Base-by-base conservation (phyloP, 495 filamentous ascomycete genomes). In the Annulohypoxylon nitens region DNA sequence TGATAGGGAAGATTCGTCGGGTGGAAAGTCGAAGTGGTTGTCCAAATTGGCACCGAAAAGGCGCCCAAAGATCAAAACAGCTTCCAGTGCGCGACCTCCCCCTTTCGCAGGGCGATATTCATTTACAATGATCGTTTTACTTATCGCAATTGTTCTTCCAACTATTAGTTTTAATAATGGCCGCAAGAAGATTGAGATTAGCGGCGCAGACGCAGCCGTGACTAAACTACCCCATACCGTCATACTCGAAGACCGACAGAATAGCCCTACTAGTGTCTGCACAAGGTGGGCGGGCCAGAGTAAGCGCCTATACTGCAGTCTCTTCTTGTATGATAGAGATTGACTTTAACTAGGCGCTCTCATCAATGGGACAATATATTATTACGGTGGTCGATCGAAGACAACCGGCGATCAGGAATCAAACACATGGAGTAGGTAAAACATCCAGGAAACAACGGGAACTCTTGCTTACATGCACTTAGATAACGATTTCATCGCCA, bases 351-450 rank as follows among this genome's bases (percentile, higher is more conserved):
- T 45, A 85, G 83, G 77, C 37, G 85, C 90, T 18, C 70, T 89
- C 45, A 86, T 93, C 3, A 92, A 93, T 59, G 92, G 91, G 30
- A 93, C 90, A 0, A 77, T 93, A 18, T 93, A 92, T 73, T 84
- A 93, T n/a, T 93, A 93, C 68, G 92, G 92, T 37, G 92, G 92
- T 10, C 86, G 90, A 39, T 82, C 85, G 3, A 90, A 81, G 20
- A 84, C 78, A 4, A 74, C 81, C 8, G 66, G 81, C 16, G 82
- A 85, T 6, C 91, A 93, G 78, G 83, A 65, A 2, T 69, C 74
- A 2, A 78, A 90, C 74, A 89, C 86, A 16, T 93, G 91, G 91
- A 91, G 89, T 92, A 84, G 71, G 86, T 77, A 23, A 33, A 33
- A 14, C 30, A 26, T 7, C 18, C 8, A 5, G 37, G 1, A 37